Conservation (phyloP, 768 basidiomycete genomes). For the Pleurotus giganteus region DNA sequence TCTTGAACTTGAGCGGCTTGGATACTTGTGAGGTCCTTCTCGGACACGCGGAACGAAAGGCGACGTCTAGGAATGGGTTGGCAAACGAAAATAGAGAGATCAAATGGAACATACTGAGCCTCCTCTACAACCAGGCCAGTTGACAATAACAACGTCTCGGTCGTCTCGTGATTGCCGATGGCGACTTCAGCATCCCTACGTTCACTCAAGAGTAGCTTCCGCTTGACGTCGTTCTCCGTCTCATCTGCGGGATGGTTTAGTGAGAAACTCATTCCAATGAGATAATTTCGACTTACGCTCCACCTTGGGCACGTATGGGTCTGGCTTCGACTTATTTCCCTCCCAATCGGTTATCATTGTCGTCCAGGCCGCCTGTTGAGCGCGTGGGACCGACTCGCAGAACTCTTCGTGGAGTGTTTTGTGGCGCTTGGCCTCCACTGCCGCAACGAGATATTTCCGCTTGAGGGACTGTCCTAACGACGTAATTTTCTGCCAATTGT, state of each 20-base stretch:
- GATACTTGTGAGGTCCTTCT: not conserved
- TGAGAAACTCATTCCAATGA: not conserved
- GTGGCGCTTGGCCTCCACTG: conserved; percentile 10
- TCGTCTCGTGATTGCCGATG: not conserved
- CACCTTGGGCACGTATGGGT: conserved; percentile 13
- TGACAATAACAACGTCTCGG: not conserved
- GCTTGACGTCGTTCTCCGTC: not conserved
- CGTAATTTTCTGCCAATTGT: conserved; percentile 20
- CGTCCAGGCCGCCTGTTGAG: not conserved
- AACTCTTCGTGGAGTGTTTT: conserved; percentile 4
- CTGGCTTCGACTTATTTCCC: conserved; percentile 13
- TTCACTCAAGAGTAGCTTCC: not conserved
- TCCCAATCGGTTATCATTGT: conserved; percentile 13
- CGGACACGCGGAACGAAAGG: not conserved
- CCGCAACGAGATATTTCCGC: conserved; percentile 10
- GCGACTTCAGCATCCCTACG: not conserved
- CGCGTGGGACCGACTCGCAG: not conserved
- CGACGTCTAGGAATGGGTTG: not conserved
- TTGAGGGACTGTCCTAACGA: conserved; percentile 6
- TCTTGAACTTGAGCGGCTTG: not conserved
- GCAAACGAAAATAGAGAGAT: not conserved
- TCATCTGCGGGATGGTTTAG: not conserved
- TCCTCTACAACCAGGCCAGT: not conserved
- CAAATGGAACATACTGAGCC: not conserved
- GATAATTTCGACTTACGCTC: not conserved